Conservation (phyloP, 352 stramenopile genomes). For the Pythium insidiosum region DNA sequence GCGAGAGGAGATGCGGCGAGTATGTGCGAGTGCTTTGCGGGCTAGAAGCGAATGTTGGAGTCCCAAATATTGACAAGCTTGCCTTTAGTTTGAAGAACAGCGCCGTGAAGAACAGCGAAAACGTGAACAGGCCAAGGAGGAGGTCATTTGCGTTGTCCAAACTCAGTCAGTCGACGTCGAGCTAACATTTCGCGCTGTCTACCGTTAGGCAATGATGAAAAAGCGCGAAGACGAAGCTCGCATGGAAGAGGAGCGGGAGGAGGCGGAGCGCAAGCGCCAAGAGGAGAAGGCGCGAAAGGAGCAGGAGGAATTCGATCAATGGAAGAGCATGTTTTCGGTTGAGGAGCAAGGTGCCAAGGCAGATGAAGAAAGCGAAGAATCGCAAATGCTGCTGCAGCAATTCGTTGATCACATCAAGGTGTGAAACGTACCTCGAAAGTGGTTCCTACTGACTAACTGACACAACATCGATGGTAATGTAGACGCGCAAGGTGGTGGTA, state of each 20-base stretch:
- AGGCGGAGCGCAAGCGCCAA: conserved; percentile 29
- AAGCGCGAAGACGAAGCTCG: conserved; percentile 51
- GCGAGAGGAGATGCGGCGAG: conserved; percentile 59
- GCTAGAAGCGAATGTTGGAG: too few species aligned
- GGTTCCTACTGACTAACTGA: not conserved
- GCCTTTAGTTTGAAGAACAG: conserved; percentile 66
- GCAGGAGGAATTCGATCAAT: conserved; percentile 69
- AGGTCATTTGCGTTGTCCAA: too few species aligned
- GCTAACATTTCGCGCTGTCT: not conserved
- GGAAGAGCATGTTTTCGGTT: conserved; percentile 69
- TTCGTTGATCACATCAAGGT: conserved; percentile 73
- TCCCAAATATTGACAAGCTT: not conserved
- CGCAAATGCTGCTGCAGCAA: conserved; percentile 48
- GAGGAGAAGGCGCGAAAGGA: conserved; percentile 55
- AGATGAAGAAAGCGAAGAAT: conserved; percentile 50
- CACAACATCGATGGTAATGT: not conserved
- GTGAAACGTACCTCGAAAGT: not conserved
- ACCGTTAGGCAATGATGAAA: conserved; percentile 26
- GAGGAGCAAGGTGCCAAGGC: conserved; percentile 53
- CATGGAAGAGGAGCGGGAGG: conserved; percentile 33
- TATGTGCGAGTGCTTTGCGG: too few species aligned
- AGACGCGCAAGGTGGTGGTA: conserved; percentile 67
- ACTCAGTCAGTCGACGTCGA: too few species aligned
- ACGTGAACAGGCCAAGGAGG: conserved; percentile 44
- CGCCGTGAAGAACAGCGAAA: conserved; percentile 53